Conservation (phyloP, 116 monocot species). For the Trichopus zeylanicus region DNA sequence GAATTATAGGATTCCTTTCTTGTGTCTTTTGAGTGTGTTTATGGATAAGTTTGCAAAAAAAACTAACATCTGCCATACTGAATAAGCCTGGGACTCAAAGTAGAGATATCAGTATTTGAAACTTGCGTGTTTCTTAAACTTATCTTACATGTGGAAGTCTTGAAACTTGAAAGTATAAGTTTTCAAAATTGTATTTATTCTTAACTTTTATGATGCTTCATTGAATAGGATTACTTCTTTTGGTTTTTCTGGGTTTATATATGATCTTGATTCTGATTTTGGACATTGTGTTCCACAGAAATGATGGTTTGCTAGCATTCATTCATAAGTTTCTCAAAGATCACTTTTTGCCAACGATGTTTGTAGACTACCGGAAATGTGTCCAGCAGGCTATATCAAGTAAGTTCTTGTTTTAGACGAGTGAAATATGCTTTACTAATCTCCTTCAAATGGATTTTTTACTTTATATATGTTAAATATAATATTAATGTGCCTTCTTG, state of each 20-base stretch:
- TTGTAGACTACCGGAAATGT: conserved; percentile 96
- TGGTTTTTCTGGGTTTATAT: background rate
- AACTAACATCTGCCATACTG: too few relatives aligned
- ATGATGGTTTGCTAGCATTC: conserved; percentile 85
- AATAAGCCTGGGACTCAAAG: too few relatives aligned
- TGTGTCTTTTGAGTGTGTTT: background rate
- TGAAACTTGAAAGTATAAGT: too few relatives aligned
- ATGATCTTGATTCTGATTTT: background rate
- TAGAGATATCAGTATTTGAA: too few relatives aligned
- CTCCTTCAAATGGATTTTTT: background rate
- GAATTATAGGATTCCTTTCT: background rate
- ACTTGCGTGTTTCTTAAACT: too few relatives aligned
- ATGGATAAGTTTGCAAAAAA: background rate
- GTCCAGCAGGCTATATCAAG: conserved; percentile 97
- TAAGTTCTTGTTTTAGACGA: conserved; percentile 22
- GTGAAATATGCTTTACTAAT: background rate
- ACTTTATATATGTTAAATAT: too few relatives aligned
- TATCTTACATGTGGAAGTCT: too few relatives aligned
- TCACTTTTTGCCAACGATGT: conserved; percentile 92
- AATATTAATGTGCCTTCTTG: too few relatives aligned
- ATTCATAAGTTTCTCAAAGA: conserved; percentile 93
- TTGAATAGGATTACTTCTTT: background rate
- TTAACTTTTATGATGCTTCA: background rate
- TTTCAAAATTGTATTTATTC: too few relatives aligned
- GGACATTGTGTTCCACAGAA: conserved; percentile 31